A percentile compares a stretch with the other conserved stretches of the same genome.
phyloP scores from a whole-genome alignment of 148 eudicot genomes.

The Beta vulgaris region DNA sequence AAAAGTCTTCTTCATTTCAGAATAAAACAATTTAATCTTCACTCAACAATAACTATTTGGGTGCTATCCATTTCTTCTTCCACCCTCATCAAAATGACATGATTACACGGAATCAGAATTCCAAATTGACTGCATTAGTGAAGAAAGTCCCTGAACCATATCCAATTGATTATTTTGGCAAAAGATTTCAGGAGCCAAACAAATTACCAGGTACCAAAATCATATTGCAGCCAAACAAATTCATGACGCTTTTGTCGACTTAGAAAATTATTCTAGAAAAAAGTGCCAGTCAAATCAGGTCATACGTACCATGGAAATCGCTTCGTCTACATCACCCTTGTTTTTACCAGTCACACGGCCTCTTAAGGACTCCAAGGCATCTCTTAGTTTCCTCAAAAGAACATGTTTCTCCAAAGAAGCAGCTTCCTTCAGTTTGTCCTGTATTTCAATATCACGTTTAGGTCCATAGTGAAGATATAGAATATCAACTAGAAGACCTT shows the following conservation, averaged over 20 bases:
- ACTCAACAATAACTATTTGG: background rate
- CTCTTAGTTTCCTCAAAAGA: conserved; percentile 86
- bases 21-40: background rate
- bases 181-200: background rate
- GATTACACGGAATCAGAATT: background rate
- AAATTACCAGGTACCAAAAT: no score
- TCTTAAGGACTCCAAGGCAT: conserved; percentile 84
- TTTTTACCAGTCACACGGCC: conserved; percentile 90
- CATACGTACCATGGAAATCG: conserved; percentile 78
- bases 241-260: background rate
- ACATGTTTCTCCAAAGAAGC: conserved; percentile 96
- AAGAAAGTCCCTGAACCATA: background rate
- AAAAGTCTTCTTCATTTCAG: background rate
- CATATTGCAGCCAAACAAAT: background rate
- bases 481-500: background rate
- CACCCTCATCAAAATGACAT: background rate
- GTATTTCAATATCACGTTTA: conserved; percentile 24
- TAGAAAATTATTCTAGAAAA: background rate
- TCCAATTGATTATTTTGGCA: background rate
- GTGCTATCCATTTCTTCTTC: background rate
- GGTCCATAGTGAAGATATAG: conserved; percentile 1
- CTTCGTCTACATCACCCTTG: conserved; percentile 87
- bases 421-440: conserved; percentile 87
- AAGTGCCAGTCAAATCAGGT: background rate
- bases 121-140: background rate